Conservation (phyloP, 495 filamentous ascomycete genomes). For the Xanthoparmelia taractica region DNA sequence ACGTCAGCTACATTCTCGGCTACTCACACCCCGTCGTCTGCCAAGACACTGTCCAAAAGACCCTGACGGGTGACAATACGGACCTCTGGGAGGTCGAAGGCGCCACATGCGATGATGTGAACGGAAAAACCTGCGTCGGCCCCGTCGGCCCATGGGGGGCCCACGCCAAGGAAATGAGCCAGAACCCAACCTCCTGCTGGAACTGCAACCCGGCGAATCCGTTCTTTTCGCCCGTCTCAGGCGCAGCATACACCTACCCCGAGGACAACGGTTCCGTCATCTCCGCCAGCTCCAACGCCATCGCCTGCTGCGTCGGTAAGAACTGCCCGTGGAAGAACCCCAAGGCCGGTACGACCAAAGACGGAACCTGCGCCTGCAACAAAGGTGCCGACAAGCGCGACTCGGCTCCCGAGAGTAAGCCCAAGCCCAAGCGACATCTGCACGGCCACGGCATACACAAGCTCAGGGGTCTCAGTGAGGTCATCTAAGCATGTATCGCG, state of each 20-base stretch:
- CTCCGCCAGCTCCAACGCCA: neutral
- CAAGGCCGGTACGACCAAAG: neutral
- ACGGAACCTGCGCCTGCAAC: neutral
- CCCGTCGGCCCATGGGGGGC: neutral
- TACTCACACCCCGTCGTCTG: neutral
- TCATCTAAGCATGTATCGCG: neutral
- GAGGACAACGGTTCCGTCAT: conserved; percentile 5
- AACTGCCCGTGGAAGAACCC: neutral
- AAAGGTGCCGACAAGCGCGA: neutral
- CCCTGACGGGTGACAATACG: neutral
- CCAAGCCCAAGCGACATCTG: neutral
- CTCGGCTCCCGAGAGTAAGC: neutral
- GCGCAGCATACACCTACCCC: neutral
- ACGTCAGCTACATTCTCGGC: conserved; percentile 1
- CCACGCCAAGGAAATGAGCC: neutral
- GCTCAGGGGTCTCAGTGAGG: neutral
- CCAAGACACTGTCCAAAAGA: neutral
- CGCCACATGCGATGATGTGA: neutral
- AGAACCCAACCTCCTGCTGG: neutral
- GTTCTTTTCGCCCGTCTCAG: neutral
- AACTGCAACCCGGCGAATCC: neutral
- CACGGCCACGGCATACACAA: neutral
- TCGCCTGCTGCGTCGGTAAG: neutral
- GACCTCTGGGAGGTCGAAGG: neutral
- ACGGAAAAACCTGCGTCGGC: neutral